These are phyloP conservation scores for Globisporangium radiosum DNA, from an alignment of 352 stramenopile species.

Conservation along the genomic window DNA sequence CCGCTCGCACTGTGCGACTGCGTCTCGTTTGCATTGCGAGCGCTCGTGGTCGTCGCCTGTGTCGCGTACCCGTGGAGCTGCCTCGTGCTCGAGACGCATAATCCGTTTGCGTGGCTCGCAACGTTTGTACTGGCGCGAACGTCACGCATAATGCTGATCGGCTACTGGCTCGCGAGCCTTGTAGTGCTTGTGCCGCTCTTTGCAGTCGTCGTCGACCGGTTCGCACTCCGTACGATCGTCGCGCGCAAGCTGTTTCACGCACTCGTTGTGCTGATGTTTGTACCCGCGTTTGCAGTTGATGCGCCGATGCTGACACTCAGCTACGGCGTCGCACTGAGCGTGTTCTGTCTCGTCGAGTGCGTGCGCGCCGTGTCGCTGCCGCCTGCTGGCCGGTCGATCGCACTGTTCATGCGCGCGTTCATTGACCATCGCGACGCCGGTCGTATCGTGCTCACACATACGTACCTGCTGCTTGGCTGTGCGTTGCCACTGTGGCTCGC, in stretches of 20 bases:
- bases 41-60: slow-evolving; percentile 20
- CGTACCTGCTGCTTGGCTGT: slow-evolving; percentile 72
- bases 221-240: slow-evolving; percentile 59
- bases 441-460: slow-evolving; percentile 65
- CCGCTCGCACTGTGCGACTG: slow-evolving; percentile 22
- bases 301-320: slow-evolving; percentile 63
- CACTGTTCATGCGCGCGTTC: slow-evolving; percentile 59
- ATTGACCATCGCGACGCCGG: slow-evolving; percentile 72
- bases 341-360: slow-evolving; percentile 71
- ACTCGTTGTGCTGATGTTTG: slow-evolving; percentile 75
- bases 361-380: slow-evolving; percentile 51
- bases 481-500: slow-evolving; percentile 67
- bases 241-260: slow-evolving; percentile 77
- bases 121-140: slow-evolving; percentile 30
- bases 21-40: slow-evolving; percentile 25
- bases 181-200: slow-evolving; percentile 52
- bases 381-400: slow-evolving; percentile 42
- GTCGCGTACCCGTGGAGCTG: slow-evolving; percentile 63
- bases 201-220: slow-evolving; percentile 23
- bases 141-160: slow-evolving; percentile 31
- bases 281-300: slow-evolving; percentile 50
- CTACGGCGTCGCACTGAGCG: slow-evolving; percentile 63
- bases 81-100: slow-evolving; percentile 53
- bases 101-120: slow-evolving; percentile 55
- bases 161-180: slow-evolving; percentile 51